Evolutionary conservation across 441 rosid species (phyloP), one percentile per base, ranked within the genome.

Genomic region (Jatropha multifida): DNA sequence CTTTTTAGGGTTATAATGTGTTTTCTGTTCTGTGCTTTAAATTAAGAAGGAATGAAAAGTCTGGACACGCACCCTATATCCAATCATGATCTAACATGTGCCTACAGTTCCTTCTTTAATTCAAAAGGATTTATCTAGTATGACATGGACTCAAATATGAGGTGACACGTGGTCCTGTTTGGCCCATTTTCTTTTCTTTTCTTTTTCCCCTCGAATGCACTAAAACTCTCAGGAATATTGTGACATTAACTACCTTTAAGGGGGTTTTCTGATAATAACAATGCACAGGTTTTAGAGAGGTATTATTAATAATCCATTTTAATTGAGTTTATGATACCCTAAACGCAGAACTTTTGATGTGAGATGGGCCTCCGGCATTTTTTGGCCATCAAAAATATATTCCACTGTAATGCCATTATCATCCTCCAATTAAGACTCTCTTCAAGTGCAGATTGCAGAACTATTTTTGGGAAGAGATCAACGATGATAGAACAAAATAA

Each of bases 61-160:
- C 2, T 64, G n/a, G 17, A 38, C 41, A 63, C 11, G 52, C 52
- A 41, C 26, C 27, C 54, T 62, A n/a, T 41, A 71, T 70, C 71
- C 67, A 71, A 77, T 77, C 71, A 71, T 55, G 78, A 59, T 54
- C 32, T 56, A 77, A 79, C 80, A 70, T 74, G 74, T 74, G 32
- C 70, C 52, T 20, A n/a, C 40, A n/a, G 14, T 54, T 12, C 42
- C 4, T 17, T 3, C 44, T 46, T 68, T 42, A 48, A 26, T 59
- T 32, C 37, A 72, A 72, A 72, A n/a, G 77, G 37, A 72, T 32
- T 66, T 77, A 74, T 77, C 78, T 56, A 10, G 0, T 37, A 62
- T 56, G 74, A 75, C 73, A 27, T 69, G 75, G 79, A 75, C 77
- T 15, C 20, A 2, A 23, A 23, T 13, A 14, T n/a, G 15, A 37